Evolutionary conservation across 179 eudicot species (phyloP), one percentile per base, ranked within the genome.

Genomic region (Beta macrorhiza): DNA sequence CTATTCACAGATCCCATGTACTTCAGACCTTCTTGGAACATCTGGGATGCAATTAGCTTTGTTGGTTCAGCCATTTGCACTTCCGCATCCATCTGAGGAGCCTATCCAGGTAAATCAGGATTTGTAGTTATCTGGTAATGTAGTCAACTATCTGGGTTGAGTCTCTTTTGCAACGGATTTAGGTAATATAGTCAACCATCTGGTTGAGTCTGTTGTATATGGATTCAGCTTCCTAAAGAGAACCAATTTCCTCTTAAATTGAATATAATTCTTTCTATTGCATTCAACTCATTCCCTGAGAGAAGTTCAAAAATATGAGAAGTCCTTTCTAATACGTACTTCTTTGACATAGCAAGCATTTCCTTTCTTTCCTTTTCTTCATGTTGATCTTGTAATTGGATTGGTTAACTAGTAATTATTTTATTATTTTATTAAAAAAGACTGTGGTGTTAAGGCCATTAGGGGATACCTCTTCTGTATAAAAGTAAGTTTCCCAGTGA

Each of bases 11-110:
- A 82, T 95, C 69, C 98, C 98, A 64, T 93, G 98, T 86, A 93
- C 98, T 77, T 85, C 84, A 47, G 99, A 95, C 82, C 93, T 93
- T 87, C 83, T 95, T 87, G 91, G 83, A 13, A 95, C 99, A 75
- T 95, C 99, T 77, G 97, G 97, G 78, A 92, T 95, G 98, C 99
- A 95, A 85, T 87, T 95, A 89, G 92, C 99, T 83, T 79, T 95
- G 79, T 85, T 95, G 89, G 99, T 95, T 67, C 99, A 95, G 87
- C 99, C 99, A 61, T 87, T 95, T 73, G 97, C 98, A 16, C 93
- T 95, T 81, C 98, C 98, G 72, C 97, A 95, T 86, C 97, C 99
- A 42, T 92, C 97, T 19, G 99, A 95, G 88, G 99, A 95, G 78
- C 92, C 92, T 59, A 88, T 95, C 78, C 97, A 93, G 83, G 98